Percentiles rank a stretch among this genome's conserved stretches.
These are phyloP conservation scores for Cyclocybe aegerita DNA, from an alignment of 768 basidiomycete species.

Conservation along the genomic window DNA sequence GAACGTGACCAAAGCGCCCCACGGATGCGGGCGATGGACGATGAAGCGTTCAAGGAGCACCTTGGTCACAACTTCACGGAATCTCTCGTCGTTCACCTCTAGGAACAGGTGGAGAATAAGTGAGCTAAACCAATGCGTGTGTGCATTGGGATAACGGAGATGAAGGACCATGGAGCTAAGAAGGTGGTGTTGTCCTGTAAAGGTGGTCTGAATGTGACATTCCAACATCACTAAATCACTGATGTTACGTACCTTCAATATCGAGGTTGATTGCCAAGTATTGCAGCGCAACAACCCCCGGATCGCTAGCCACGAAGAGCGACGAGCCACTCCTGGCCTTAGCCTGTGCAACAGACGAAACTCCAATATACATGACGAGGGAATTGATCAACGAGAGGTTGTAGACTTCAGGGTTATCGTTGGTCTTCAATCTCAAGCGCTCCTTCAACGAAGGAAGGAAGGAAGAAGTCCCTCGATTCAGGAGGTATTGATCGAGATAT, in stretches of 20 bases:
- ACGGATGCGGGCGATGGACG: slow-evolving; percentile 93
- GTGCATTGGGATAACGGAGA: slow-evolving; percentile 95
- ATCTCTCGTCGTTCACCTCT: slow-evolving; percentile 73
- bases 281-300: slow-evolving; percentile 81
- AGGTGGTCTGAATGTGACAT: slow-evolving; percentile 6
- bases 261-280: slow-evolving; percentile 84
- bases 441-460: slow-evolving; percentile 81
- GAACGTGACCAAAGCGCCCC: slow-evolving; percentile 92
- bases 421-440: slow-evolving; percentile 54
- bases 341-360: slow-evolving; percentile 85
- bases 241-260: slow-evolving; percentile 71
- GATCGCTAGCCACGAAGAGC: slow-evolving; percentile 78
- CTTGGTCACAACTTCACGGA: slow-evolving; percentile 82
- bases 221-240: not conserved
- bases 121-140: slow-evolving; percentile 97
- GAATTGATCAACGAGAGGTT: slow-evolving; percentile 91
- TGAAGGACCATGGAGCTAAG: slow-evolving; percentile 92
- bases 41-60: slow-evolving; percentile 93
- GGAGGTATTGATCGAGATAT: slow-evolving; percentile 83
- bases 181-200: slow-evolving; percentile 89
- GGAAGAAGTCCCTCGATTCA: slow-evolving; percentile 69
- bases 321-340: slow-evolving; percentile 83
- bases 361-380: slow-evolving; percentile 94
- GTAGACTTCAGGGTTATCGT: slow-evolving; percentile 57
- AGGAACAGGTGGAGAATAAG: slow-evolving; percentile 85